phyloP scores from a whole-genome alignment of 176 grass and related monocot species.

The Oropetium thomaeum region DNA sequence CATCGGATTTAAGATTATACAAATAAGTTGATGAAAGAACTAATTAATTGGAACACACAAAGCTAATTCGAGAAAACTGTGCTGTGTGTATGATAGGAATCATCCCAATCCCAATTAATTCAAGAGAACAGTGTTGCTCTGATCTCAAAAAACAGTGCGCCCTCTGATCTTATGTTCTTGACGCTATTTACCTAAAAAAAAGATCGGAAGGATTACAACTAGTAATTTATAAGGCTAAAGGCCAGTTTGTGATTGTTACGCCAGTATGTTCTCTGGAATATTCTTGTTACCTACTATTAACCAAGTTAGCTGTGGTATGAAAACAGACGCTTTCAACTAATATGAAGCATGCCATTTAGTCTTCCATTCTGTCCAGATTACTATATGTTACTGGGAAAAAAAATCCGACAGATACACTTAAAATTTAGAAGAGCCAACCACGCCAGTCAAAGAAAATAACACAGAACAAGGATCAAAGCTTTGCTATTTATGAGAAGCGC shows the following conservation, averaged over 20 bases:
- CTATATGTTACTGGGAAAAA: background rate
- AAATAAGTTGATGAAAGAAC: slow-evolving; percentile 15
- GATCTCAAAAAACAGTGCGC: background rate
- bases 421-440: background rate
- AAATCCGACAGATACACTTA: background rate
- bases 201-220: background rate
- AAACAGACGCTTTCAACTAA: background rate
- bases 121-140: background rate
- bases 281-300: background rate
- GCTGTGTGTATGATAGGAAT: background rate
- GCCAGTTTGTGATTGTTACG: background rate
- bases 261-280: background rate
- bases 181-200: background rate
- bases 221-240: no score
- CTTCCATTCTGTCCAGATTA: background rate
- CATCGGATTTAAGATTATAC: slow-evolving; percentile 20
- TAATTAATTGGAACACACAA: slow-evolving; percentile 22
- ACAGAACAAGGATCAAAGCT: background rate
- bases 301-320: background rate
- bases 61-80: slow-evolving; percentile 12
- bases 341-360: background rate
- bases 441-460: slow-evolving; percentile 5
- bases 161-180: background rate
- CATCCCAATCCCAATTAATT: background rate
- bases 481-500: background rate